Conservation (phyloP, 768 basidiomycete genomes). For the Termitomyces sp. region DNA sequence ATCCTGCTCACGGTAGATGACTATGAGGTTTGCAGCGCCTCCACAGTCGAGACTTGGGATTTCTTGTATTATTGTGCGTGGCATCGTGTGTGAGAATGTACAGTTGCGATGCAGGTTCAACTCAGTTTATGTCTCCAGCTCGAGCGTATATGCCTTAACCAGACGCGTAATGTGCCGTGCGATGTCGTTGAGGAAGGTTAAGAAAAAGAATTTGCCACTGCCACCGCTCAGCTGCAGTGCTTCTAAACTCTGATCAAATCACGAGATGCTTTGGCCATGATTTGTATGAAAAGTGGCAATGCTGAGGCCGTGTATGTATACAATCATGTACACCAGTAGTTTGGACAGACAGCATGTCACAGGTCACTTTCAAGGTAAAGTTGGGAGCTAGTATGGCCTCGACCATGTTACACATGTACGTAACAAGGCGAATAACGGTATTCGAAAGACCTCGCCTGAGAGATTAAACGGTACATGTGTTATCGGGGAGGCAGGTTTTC, state of each 20-base stretch:
- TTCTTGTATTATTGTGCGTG: constrained; percentile 4
- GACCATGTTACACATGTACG: not conserved
- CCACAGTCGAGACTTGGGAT: constrained; percentile 6
- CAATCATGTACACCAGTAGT: not conserved
- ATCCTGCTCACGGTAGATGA: constrained; percentile 5
- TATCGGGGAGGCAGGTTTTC: not conserved
- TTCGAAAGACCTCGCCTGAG: not conserved
- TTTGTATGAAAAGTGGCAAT: not conserved
- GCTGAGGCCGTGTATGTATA: not conserved
- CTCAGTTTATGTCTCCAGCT: not conserved
- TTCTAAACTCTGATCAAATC: constrained; percentile 1
- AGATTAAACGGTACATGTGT: not conserved
- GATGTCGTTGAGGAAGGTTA: not conserved
- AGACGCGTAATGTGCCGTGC: not conserved
- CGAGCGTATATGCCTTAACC: not conserved
- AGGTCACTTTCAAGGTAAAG: not conserved
- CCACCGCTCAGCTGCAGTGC: not conserved
- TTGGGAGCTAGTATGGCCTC: not conserved
- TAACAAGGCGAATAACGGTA: not conserved
- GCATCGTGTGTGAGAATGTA: not conserved
- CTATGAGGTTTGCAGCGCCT: constrained; percentile 5
- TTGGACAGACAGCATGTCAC: not conserved
- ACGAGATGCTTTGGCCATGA: not conserved
- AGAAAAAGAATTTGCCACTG: not conserved
- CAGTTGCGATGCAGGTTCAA: not conserved